These are phyloP conservation scores for Wickerhamiella bombiphila DNA, from an alignment of 805 yeast genomes.

Conservation along the genomic window DNA sequence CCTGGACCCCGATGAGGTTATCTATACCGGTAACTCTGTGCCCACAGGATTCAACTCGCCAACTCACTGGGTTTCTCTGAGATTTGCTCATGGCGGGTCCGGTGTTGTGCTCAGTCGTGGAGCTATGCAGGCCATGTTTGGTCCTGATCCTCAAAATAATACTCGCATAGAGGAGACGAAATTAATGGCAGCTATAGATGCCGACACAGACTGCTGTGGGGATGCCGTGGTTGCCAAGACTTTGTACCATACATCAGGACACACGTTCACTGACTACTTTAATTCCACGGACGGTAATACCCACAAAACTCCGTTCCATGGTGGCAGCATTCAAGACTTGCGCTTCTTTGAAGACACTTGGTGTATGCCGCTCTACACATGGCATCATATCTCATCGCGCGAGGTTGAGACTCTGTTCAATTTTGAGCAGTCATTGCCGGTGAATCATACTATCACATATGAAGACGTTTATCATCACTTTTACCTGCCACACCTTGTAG, in stretches of 20 bases:
- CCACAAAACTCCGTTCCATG: slow-evolving; percentile 19
- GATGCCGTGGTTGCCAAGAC: slow-evolving; percentile 23
- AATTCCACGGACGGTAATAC: slow-evolving; percentile 14
- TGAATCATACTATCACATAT: slow-evolving; percentile 16
- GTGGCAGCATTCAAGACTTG: slow-evolving; percentile 20
- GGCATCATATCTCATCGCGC: slow-evolving; percentile 24
- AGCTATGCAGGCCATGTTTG: slow-evolving; percentile 21
- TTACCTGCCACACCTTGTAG: slow-evolving; percentile 20
- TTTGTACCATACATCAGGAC: slow-evolving; percentile 7
- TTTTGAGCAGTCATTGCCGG: slow-evolving; percentile 20
- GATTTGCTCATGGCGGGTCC: slow-evolving; percentile 29
- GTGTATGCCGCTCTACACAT: slow-evolving; percentile 23
- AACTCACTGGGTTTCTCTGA: slow-evolving; percentile 7
- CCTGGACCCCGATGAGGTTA: slow-evolving; percentile 16
- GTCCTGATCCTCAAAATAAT: slow-evolving; percentile 15
- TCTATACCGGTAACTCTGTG: slow-evolving; percentile 3
- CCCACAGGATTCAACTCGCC: slow-evolving; percentile 17
- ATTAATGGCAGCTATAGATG: slow-evolving; percentile 6
- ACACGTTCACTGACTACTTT: background rate
- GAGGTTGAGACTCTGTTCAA: slow-evolving; percentile 24
- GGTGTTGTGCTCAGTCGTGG: slow-evolving; percentile 24
- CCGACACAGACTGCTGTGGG: slow-evolving; percentile 25
- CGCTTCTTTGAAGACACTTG: slow-evolving; percentile 14
- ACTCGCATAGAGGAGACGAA: slow-evolving; percentile 1
- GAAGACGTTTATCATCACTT: slow-evolving; percentile 24